These are phyloP conservation scores for Xylaria bambusicola DNA, from an alignment of 495 filamentous ascomycete genomes.

Conservation along the genomic window DNA sequence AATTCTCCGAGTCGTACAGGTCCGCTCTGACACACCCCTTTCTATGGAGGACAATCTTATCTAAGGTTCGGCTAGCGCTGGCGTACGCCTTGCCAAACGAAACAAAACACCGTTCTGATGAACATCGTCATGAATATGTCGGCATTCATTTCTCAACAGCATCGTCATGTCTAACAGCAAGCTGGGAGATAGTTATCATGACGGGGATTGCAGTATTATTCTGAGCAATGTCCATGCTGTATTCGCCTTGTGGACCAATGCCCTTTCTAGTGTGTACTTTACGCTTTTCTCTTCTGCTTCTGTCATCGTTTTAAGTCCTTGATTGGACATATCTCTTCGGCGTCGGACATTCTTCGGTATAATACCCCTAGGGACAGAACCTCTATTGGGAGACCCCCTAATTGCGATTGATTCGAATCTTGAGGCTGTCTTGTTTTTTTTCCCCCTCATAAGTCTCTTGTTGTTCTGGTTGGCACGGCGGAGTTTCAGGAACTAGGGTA, in stretches of 20 bases:
- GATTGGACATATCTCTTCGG: background rate
- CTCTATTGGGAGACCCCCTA: background rate
- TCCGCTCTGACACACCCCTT: constrained; percentile 23
- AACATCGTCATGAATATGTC: background rate
- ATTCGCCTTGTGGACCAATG: background rate
- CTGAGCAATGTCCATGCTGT: too few relatives aligned
- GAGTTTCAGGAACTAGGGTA: background rate
- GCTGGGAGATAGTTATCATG: background rate
- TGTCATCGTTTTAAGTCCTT: background rate
- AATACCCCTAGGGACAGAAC: background rate
- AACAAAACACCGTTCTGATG: background rate
- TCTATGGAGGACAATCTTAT: constrained; percentile 25
- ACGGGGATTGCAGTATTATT: background rate
- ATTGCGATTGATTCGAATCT: constrained; percentile 5
- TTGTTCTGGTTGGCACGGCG: background rate
- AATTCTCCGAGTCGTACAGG: constrained; percentile 13
- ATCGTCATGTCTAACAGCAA: background rate
- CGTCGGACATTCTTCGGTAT: constrained; percentile 4
- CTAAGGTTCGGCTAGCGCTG: constrained; percentile 9
- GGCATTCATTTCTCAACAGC: background rate
- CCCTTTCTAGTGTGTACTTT: background rate
- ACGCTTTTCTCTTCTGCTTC: background rate
- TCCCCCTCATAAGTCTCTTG: background rate
- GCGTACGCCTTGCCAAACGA: too few relatives aligned
- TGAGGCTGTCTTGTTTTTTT: background rate